Evolutionary conservation across 163 green algal species (phyloP), one percentile per base, ranked within the genome.

Genomic region (Prototheca wickerhamii): DNA sequence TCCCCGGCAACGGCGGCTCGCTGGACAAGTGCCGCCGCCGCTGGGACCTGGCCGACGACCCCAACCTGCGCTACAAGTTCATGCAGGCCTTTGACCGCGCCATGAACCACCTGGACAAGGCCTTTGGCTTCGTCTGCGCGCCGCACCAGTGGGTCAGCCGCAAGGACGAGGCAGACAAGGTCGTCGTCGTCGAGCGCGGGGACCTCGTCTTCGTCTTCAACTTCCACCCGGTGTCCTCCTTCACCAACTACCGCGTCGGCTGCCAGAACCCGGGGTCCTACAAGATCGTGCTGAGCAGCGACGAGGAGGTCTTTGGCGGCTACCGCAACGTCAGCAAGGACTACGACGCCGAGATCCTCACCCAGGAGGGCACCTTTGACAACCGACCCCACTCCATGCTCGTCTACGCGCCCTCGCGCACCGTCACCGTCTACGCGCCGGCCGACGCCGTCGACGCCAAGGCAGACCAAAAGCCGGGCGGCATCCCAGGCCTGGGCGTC

Each of bases 201-300:
- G 87, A 95, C 72, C 84, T 99, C 26, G 77, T 99, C 28, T 94
- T 98, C 57, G 91, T 98, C 23, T 98, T 98, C 86, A 99, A 99
- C 85, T 98, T 97, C 85, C 89, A 98, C 79, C 87, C 91, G 49
- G 87, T 67, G 29, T 79, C 85, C 44, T 88, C 74, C 21, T 96
- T 84, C 83, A 88, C 71, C 29, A 90, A 98, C 82, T 99, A 99
- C 85, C 81, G 84, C 12, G 77, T 97, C 10, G 90, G 92, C 42
- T 87, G 70, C 76, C 73, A 79, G 49, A 75, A 85, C 28, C 35
- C 53, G 7, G 80, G 84, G 21, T 58, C 72, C 17, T 96, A 94
- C 81, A 91, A 94, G 82, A 79, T 97, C 25, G 76, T 90, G 58
- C 80, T 98, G 55, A 88, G 79, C 17, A 87, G 74, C 31, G 92